Base-by-base conservation (phyloP, 768 basidiomycete species). In the Cyclocybe aegerita region DNA sequence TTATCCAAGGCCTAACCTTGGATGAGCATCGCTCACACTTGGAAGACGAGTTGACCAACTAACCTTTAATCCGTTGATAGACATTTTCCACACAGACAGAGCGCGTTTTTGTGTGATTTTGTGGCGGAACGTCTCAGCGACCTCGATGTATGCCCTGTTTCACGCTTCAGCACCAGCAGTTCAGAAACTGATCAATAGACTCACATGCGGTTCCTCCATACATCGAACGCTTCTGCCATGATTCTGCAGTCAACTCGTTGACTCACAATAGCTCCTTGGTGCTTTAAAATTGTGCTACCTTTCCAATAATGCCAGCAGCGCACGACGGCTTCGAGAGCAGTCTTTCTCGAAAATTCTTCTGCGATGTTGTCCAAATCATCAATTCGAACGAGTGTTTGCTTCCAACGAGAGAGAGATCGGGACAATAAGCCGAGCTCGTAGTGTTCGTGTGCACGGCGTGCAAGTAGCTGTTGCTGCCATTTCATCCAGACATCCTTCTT, bases 401-500 rank as follows among this genome's bases (percentile, higher is more conserved):
- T 82, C 89, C 90, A 92, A 32, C 65, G 74, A 39, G 60, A 52
- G 54, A 81, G 77, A 50, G 70, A 75, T 16, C 74, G 74, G 16
- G 63, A 50, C 14, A 78, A 56, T 7, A 87, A 52, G 40, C 68
- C 72, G 54, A 70, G 66, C 14, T 69, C 60, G 55, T 83, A 80
- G 55, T 78, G 78, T 42, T 78, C 76, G 40, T 76, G 74, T 10
- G 84, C 77, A 1, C 81, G 61, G 41, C 69, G 77, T 9, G 73
- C 72, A n/a, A 70, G 73, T 54, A 82, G 75, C 7, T 74, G 69
- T 51, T 81, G 83, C 37, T 78, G 75, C 90, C 90, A 92, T 59
- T 78, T 78, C 37, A 64, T 71, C 83, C 86, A 88, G 7, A 78
- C 77, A 55, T 83, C 79, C 56, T 71, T 79, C 58, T 74, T 64